Base-by-base conservation (phyloP, 352 stramenopile species). In the Aphanomyces euteiches region DNA sequence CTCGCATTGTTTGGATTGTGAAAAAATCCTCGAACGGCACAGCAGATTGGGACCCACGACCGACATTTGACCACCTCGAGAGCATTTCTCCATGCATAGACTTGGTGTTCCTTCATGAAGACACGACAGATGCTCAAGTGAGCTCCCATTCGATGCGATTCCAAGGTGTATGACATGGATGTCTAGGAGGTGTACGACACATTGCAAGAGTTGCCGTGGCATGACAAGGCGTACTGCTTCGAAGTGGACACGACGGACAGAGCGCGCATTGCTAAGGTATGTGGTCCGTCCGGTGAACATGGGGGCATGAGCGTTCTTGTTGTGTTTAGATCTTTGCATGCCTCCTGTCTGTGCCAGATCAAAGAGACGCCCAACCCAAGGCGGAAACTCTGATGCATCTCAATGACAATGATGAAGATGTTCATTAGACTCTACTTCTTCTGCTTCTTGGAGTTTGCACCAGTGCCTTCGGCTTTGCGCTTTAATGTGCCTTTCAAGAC, bases 401-500 rank as follows among this genome's bases (percentile, higher is more conserved):
- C 4, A 12, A 34, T 28, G 28, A 50, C 47, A 15, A 19, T n/a
- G 17, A 7, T 17, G 8, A 40, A 28, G 38, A 17, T 45, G 56
- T 63, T 21, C 56, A 63, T 37, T 19, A 36, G 50, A 59, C 50
- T 59, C 28, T 66, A 66, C 15, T 64, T 60, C 7, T 75, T 75
- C 21, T 82, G 77, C 38, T 77, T 78, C 21, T 47, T 57, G 15
- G 53, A 12, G 19, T 58, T 70, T 28, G 17, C 36, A 56, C 38
- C 73, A 8, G 85, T 72, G 47, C 81, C 73, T 5, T 87, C 77
- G 0, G 83, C 85, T n/a, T 84, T 82, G 66, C 91, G 91, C 67
- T 90, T 84, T 66, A 93, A 90, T 40, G 90, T 89, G 45, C 85
- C 85, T 60, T 79, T 83, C 53, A 92, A 83, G 75, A 92, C 91